Evolutionary conservation across 2,329 filamentous ascomycete species (phyloP), one percentile per base, ranked within the genome.

Genomic region (Aspergillus ruber): DNA sequence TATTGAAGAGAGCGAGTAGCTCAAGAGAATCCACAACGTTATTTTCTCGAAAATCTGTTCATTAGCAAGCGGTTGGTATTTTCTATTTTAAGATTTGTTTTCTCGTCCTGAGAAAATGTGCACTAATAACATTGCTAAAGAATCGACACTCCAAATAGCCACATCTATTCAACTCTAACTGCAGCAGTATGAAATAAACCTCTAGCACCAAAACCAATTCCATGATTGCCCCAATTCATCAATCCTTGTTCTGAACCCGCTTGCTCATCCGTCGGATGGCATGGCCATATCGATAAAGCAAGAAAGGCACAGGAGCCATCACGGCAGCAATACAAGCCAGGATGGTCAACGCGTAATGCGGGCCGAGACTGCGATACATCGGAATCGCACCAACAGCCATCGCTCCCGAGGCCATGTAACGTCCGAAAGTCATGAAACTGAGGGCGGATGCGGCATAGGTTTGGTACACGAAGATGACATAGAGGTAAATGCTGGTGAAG

Each of bases 391-490:
- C 62, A 6, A 59, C 53, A 1, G 58, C 56, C 57, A 72, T 61
- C 0, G 60, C 70, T 3, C 70, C 68, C 1, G 66, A 61, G 15
- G 59, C 59, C 9, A 67, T 47, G 45, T 73, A 74, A 4, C 73
- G 64, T 0, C 62, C 59, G 10, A 74, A 57, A 0, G 72, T 71
- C 10, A 70, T 57, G 29, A 69, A 59, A 0, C 69, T 70, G 17
- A 78, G 60, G 0, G 74, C 75, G 1, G 64, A 70, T 1, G 75
- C 78, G 0, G 77, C 71, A 50, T 77, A 78, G 1, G 65, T 65
- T 38, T 75, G 72, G 52, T 81, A 82, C 6, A 67, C 69, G 52
- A 80, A 76, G 44, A 81, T 80, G 48, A 81, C 74, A 56, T 81
- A 82, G 63, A 76, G 70, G 43, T 78, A 78, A 41, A 65, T 69